Evolutionary conservation across 768 basidiomycete genomes (phyloP).

Genomic region (Boletus rubescentipes): DNA sequence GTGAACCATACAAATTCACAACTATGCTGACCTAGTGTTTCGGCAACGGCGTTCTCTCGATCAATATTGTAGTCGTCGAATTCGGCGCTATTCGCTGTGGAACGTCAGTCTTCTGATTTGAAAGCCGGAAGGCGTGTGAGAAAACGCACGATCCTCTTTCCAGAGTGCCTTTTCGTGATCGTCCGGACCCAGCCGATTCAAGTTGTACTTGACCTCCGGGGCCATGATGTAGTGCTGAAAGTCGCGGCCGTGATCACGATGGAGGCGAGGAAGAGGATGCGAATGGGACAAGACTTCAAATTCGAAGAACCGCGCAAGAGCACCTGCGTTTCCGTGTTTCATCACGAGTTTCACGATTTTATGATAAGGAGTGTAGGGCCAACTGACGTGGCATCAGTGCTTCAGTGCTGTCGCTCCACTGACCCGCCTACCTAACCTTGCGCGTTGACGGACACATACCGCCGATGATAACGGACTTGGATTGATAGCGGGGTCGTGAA

Average conservation of each 20-base stretch:
- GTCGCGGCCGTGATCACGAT: no score
- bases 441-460: no score
- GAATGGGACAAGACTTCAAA: background rate
- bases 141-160: background rate
- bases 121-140: no score
- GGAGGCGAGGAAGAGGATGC: background rate
- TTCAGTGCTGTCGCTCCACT: no score
- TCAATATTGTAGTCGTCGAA: conserved; percentile 42
- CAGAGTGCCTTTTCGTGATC: background rate
- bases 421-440: no score
- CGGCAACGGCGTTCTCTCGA: conserved; percentile 13
- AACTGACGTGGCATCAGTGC: no score
- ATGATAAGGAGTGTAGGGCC: no score
- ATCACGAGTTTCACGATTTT: no score
- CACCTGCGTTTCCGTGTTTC: no score
- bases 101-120: background rate
- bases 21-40: conserved; percentile 15
- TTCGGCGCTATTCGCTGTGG: conserved; percentile 5
- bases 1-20: background rate
- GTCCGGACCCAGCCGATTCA: background rate
- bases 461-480: no score
- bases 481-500: no score
- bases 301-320: no score
- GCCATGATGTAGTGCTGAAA: background rate
- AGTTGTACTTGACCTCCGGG: background rate